These are phyloP conservation scores for Oenanthe javanica DNA, from an alignment of 140 eudicot species.

Conservation along the genomic window DNA sequence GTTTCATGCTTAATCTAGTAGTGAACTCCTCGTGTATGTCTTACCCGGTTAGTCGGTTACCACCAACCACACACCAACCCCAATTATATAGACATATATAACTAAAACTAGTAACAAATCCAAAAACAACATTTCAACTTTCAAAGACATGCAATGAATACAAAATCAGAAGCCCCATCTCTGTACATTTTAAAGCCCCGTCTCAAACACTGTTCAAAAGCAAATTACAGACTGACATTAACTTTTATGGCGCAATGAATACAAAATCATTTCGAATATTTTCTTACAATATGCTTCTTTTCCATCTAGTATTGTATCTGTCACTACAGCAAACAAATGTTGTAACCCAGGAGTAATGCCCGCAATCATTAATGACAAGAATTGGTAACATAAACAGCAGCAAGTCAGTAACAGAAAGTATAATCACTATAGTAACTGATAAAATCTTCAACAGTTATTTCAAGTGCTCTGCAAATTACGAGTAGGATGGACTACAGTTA, in stretches of 20 bases:
- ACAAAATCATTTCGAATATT: neutral
- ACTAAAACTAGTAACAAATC: too few species aligned
- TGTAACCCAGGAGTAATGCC: constrained; percentile 4
- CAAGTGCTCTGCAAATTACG: neutral
- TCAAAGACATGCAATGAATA: neutral
- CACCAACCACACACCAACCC: neutral
- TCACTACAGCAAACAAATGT: neutral
- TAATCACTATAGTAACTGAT: neutral
- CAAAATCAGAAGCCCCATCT: too few species aligned
- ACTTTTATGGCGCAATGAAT: neutral
- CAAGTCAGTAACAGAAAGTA: constrained; percentile 4
- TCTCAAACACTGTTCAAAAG: neutral
- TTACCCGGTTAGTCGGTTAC: neutral
- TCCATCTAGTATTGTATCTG: neutral
- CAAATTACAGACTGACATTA: neutral
- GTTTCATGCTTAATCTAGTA: neutral
- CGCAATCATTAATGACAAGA: constrained; percentile 9
- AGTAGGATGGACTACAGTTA: neutral
- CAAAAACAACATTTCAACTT: neutral
- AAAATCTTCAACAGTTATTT: neutral
- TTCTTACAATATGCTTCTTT: neutral
- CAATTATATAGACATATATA: too few species aligned
- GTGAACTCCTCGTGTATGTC: too few species aligned
- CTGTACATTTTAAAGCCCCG: too few species aligned
- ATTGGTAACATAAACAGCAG: constrained; percentile 5